Evolutionary conservation across 1,284 basidiomycete genomes (phyloP).

Genomic region (Mycena citricolor): DNA sequence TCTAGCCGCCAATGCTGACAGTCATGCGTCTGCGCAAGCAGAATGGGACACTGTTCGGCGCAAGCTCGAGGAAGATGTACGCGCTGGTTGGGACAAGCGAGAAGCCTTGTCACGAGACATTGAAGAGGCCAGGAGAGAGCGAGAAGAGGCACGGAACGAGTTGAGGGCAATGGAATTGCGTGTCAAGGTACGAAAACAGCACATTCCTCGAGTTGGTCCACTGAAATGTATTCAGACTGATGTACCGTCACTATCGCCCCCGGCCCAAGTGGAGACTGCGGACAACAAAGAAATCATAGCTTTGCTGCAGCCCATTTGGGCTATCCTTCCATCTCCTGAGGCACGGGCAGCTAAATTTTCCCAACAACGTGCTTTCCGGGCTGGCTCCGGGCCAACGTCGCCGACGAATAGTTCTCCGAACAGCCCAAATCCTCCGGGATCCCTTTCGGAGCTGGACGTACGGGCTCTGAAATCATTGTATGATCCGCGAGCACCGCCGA

Average conservation of each 20-base stretch:
- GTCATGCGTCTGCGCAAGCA: conserved; percentile 25
- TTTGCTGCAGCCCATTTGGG: conserved; percentile 75
- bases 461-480: conserved; percentile 76
- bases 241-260: conserved; percentile 17
- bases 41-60: conserved; percentile 34
- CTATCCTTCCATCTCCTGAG: conserved; percentile 75
- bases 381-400: conserved; percentile 34
- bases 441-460: conserved; percentile 78
- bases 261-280: conserved; percentile 36
- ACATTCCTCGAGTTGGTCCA: conserved; percentile 2
- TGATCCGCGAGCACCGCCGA: conserved; percentile 41
- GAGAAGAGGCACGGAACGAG: conserved; percentile 53
- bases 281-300: conserved; percentile 62
- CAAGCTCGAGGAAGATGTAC: conserved; percentile 45
- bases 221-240: conserved; percentile 12
- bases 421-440: conserved; percentile 43
- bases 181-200: conserved; percentile 39
- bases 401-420: conserved; percentile 40
- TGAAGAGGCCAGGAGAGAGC: conserved; percentile 53
- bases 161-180: conserved; percentile 42
- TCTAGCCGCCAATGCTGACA: conserved; percentile 41
- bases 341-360: conserved; percentile 68
- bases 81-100: conserved; percentile 42
- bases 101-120: conserved; percentile 46
- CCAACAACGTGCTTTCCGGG: conserved; percentile 46